Evolutionary conservation across 345 rosid species (phyloP).

Genomic region (Aethionema arabicum): DNA sequence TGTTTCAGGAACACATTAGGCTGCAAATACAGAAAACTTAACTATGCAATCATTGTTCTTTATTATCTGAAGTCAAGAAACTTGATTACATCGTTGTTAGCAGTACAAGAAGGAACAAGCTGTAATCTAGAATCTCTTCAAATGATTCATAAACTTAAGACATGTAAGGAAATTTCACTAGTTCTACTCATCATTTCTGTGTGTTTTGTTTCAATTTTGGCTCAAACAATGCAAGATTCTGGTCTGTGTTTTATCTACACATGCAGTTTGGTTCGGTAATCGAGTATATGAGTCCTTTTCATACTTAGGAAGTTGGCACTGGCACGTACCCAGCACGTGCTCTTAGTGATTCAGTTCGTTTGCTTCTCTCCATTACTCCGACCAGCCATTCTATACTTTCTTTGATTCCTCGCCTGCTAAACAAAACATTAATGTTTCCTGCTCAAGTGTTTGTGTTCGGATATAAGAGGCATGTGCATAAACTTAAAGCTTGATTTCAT

Average conservation of each 20-base stretch:
- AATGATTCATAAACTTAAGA: slow-evolving; percentile 13
- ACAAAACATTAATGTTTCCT: not conserved
- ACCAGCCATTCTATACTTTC: slow-evolving; percentile 89
- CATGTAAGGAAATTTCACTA: slow-evolving; percentile 17
- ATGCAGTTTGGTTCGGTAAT: slow-evolving; percentile 7
- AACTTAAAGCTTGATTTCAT: slow-evolving; percentile 24
- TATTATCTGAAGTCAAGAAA: not conserved
- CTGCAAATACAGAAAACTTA: not conserved
- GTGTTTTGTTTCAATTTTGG: slow-evolving; percentile 22
- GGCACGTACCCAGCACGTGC: slow-evolving; percentile 56
- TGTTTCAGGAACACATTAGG: slow-evolving; percentile 26
- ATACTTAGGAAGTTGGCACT: slow-evolving; percentile 38
- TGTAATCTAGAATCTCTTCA: slow-evolving; percentile 20
- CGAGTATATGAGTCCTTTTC: not conserved
- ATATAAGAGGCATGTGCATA: not conserved
- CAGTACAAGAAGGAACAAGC: not conserved
- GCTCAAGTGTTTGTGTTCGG: not conserved
- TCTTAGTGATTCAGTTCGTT: slow-evolving; percentile 86
- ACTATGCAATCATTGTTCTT: not conserved
- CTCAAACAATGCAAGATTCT: slow-evolving; percentile 36
- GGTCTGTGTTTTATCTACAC: slow-evolving; percentile 54
- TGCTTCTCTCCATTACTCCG: slow-evolving; percentile 95
- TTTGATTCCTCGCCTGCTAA: slow-evolving; percentile 79
- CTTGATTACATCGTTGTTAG: slow-evolving; percentile 12
- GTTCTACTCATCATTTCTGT: slow-evolving; percentile 26